phyloP scores from a whole-genome alignment of 2,329 filamentous ascomycete species.

The Arthrobotrys sphaeroides region DNA sequence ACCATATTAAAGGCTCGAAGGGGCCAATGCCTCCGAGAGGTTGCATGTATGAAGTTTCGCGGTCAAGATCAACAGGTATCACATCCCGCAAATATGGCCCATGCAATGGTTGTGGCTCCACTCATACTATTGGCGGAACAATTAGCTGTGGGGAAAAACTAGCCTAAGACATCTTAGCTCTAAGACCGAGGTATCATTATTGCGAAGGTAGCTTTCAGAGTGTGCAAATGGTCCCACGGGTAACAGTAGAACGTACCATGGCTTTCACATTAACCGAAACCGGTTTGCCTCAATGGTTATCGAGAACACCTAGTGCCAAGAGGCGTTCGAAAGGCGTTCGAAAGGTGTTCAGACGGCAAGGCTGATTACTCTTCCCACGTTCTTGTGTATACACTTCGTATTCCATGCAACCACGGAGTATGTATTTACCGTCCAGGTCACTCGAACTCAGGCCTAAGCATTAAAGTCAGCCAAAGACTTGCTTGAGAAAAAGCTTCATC shows the following conservation, averaged over 20 bases:
- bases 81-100: conserved; percentile 11
- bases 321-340: neutral
- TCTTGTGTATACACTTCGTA: too few relatives aligned
- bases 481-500: neutral
- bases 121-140: conserved; percentile 52
- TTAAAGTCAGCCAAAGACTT: neutral
- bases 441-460: neutral
- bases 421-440: neutral
- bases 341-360: neutral
- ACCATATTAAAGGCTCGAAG: conserved; percentile 33
- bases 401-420: neutral
- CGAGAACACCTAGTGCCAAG: neutral
- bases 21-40: conserved; percentile 49
- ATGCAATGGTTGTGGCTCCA: conserved; percentile 16
- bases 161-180: conserved; percentile 32
- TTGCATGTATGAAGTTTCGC: conserved; percentile 28
- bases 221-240: conserved; percentile 14
- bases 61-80: conserved; percentile 35
- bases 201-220: conserved; percentile 4
- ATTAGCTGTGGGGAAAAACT: conserved; percentile 40
- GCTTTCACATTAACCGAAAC: conserved; percentile 47
- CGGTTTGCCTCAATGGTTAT: conserved; percentile 16
- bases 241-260: conserved; percentile 38
- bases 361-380: neutral
- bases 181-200: neutral